phyloP scores from a whole-genome alignment of 2,329 filamentous ascomycete genomes.

The Mariannaea elegans region DNA sequence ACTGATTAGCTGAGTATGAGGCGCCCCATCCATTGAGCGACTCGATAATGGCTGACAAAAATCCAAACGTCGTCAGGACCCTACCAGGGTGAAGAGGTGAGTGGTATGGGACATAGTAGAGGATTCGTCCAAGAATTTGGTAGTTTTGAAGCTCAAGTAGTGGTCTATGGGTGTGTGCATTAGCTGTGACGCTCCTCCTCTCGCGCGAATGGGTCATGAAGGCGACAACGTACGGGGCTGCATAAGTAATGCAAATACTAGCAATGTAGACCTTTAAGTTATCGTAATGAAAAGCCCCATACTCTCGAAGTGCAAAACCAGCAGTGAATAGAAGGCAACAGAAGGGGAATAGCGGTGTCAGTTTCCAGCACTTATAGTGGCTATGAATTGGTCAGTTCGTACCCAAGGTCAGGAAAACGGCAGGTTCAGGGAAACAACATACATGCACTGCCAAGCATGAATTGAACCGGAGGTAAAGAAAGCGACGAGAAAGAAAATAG shows the following conservation, averaged over 20 bases:
- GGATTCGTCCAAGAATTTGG: constrained; percentile 65
- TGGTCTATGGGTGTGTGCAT: constrained; percentile 49
- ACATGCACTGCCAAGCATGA: constrained; percentile 58
- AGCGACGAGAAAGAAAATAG: constrained; percentile 56
- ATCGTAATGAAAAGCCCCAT: constrained; percentile 44
- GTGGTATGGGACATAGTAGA: constrained; percentile 66
- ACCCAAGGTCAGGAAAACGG: too few species aligned
- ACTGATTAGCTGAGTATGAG: constrained; percentile 56
- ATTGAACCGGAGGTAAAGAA: constrained; percentile 49
- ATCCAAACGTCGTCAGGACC: constrained; percentile 57
- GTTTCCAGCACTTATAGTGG: constrained; percentile 64
- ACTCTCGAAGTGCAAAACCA: constrained; percentile 59
- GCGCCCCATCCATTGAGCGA: constrained; percentile 57
- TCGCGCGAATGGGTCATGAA: neutral
- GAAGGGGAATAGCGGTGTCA: constrained; percentile 63
- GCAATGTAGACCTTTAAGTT: constrained; percentile 45
- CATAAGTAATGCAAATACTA: constrained; percentile 47
- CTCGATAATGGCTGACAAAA: constrained; percentile 58
- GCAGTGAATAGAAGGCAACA: constrained; percentile 62
- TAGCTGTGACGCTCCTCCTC: too few species aligned
- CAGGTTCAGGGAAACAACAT: constrained; percentile 42
- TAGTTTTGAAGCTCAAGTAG: constrained; percentile 70
- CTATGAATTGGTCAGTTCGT: constrained; percentile 41
- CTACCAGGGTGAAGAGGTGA: constrained; percentile 59
- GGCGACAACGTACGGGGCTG: constrained; percentile 42